phyloP scores from a whole-genome alignment of 352 stramenopile species.

The Globisporangium takayamanum region DNA sequence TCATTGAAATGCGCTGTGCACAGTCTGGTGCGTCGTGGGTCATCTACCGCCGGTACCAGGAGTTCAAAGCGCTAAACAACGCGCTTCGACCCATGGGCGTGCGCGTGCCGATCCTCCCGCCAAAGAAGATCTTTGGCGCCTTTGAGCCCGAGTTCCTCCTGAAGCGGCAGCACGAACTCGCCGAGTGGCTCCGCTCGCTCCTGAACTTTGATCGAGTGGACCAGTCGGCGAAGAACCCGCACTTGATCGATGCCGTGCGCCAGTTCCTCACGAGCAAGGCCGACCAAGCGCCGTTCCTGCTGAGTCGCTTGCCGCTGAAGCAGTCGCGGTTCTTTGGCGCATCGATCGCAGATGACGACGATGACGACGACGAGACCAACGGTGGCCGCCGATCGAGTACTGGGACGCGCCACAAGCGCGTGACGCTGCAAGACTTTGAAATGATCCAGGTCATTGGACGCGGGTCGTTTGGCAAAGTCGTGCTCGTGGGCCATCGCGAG shows the following conservation, averaged over 20 bases:
- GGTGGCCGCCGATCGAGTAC: too few relatives aligned
- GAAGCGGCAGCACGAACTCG: conserved; percentile 65
- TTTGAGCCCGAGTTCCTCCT: conserved; percentile 79
- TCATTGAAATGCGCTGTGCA: conserved; percentile 69
- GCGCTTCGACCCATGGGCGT: conserved; percentile 52
- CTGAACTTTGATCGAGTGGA: conserved; percentile 72
- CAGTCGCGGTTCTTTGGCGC: conserved; percentile 65
- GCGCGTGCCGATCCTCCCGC: conserved; percentile 66
- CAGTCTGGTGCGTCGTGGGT: conserved; percentile 71
- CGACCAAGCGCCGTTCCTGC: conserved; percentile 69
- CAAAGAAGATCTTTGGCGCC: conserved; percentile 79
- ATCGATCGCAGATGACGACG: conserved; percentile 47
- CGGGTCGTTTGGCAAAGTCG: conserved; percentile 90
- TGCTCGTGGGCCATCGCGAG: conserved; percentile 80
- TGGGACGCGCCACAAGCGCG: conserved; percentile 11
- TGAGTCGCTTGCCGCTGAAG: conserved; percentile 58
- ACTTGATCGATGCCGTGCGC: conserved; percentile 69
- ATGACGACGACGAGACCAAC: conserved; percentile 20
- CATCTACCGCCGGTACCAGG: conserved; percentile 81
- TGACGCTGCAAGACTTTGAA: conserved; percentile 66
- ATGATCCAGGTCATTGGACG: conserved; percentile 89
- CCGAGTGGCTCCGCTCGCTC: conserved; percentile 57
- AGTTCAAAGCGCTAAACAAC: conserved; percentile 79
- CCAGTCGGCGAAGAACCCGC: conserved; percentile 63
- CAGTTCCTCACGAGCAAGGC: conserved; percentile 79